Evolutionary conservation across 225 moss, liverwort and hornwort species (phyloP).

Genomic region (Straminergon stramineum): DNA sequence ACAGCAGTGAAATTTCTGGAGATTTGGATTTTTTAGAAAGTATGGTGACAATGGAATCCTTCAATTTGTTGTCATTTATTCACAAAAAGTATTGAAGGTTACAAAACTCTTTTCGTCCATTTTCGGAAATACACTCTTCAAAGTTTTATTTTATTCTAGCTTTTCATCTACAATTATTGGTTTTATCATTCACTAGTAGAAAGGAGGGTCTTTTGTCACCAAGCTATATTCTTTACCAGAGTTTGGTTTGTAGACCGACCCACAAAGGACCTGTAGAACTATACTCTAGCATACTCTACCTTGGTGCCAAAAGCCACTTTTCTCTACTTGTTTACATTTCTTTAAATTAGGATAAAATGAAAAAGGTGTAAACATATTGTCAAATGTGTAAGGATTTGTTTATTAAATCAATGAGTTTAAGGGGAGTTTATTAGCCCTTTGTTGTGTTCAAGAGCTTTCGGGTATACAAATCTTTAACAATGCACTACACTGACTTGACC

Average conservation of each 20-base stretch:
- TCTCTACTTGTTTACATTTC: neutral
- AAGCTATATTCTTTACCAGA: neutral
- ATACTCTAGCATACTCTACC: accelerated
- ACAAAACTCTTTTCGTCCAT: neutral
- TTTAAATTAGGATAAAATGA: neutral
- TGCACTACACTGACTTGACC: neutral
- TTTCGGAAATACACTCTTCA: neutral
- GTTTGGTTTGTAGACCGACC: neutral
- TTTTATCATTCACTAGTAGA: neutral
- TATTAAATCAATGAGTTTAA: neutral
- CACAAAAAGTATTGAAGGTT: neutral
- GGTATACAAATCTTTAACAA: neutral
- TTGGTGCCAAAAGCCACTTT: accelerated
- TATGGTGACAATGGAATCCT: neutral
- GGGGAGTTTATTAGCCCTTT: too few species aligned
- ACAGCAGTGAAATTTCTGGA: neutral
- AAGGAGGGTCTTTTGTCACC: neutral
- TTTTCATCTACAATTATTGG: neutral
- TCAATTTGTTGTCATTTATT: neutral
- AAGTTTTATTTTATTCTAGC: neutral
- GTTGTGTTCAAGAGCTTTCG: neutral
- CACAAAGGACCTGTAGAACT: accelerated
- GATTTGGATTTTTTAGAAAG: neutral
- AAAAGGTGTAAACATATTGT: neutral
- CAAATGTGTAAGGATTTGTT: neutral